These are phyloP conservation scores for Rutstroemia sp. DNA, from an alignment of 2,329 filamentous ascomycete genomes.

Conservation along the genomic window DNA sequence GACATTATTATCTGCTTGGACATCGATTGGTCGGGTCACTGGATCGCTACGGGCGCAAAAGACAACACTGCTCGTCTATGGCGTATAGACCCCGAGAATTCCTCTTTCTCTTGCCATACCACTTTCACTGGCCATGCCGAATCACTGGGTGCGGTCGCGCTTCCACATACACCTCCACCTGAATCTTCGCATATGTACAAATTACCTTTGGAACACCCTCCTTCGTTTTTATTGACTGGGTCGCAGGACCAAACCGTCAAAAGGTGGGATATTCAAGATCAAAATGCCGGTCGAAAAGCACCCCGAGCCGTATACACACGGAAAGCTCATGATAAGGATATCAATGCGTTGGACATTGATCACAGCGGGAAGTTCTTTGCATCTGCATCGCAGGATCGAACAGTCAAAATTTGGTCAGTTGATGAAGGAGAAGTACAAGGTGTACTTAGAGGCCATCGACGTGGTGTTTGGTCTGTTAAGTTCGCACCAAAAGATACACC, in stretches of 20 bases:
- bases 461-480: constrained; percentile 91
- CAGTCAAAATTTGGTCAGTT: constrained; percentile 92
- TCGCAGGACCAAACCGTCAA: constrained; percentile 96
- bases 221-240: constrained; percentile 79
- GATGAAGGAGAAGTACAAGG: constrained; percentile 87
- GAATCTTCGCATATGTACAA: constrained; percentile 62
- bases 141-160: constrained; percentile 80
- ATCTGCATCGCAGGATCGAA: constrained; percentile 92
- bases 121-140: constrained; percentile 89
- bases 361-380: constrained; percentile 74
- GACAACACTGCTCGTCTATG: constrained; percentile 92
- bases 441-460: constrained; percentile 83
- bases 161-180: constrained; percentile 64
- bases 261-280: constrained; percentile 69
- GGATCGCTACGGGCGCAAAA: constrained; percentile 93
- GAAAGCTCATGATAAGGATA: constrained; percentile 97
- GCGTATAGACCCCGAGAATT: constrained; percentile 70
- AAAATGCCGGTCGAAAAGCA: constrained; percentile 41
- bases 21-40: constrained; percentile 93
- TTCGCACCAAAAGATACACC: constrained; percentile 79
- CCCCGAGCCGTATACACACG: constrained; percentile 73
- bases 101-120: constrained; percentile 72
- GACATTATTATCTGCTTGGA: constrained; percentile 95
- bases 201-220: constrained; percentile 71
- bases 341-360: constrained; percentile 86